Percentiles rank a stretch among this genome's conserved stretches.
Conservation (phyloP, 139 green algal species). For the Desmodesmus armatus region DNA sequence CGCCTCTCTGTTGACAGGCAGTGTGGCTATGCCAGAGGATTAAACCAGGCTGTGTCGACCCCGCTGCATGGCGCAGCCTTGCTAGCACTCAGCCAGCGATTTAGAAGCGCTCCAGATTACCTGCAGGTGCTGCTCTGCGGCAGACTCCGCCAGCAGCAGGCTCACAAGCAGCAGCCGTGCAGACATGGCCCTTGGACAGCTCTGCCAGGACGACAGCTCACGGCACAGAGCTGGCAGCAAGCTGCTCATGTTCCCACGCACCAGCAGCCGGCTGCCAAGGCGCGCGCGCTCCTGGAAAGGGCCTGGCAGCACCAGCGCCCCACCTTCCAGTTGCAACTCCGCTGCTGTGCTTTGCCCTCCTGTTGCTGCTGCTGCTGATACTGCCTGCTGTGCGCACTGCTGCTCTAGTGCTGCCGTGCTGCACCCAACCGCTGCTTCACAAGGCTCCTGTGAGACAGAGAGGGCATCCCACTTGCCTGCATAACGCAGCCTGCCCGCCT, state of each 20-base stretch:
- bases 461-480: not conserved
- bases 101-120: too few species aligned
- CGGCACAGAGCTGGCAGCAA: constrained; percentile 48
- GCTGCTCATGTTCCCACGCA: constrained; percentile 59
- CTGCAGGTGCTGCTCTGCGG: constrained; percentile 54
- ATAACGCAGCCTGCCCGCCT: too few species aligned
- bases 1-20: too few species aligned
- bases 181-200: constrained; percentile 38
- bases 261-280: constrained; percentile 59
- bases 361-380: constrained; percentile 41
- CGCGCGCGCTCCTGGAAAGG: constrained; percentile 49
- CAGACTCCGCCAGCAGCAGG: constrained; percentile 55
- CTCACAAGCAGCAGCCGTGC: constrained; percentile 56
- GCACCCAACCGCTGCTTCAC: not conserved
- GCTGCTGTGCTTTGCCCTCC: constrained; percentile 6
- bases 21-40: too few species aligned
- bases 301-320: constrained; percentile 43
- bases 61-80: constrained; percentile 40
- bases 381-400: not conserved
- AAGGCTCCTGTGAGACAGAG: not conserved
- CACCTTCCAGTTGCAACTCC: constrained; percentile 5
- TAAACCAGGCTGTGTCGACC: too few species aligned
- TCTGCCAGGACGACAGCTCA: constrained; percentile 62
- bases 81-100: not conserved
- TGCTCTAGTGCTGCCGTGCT: not conserved